Conservation (phyloP, 192 early-diverging fungal genomes). For the Backusella macrospora region DNA sequence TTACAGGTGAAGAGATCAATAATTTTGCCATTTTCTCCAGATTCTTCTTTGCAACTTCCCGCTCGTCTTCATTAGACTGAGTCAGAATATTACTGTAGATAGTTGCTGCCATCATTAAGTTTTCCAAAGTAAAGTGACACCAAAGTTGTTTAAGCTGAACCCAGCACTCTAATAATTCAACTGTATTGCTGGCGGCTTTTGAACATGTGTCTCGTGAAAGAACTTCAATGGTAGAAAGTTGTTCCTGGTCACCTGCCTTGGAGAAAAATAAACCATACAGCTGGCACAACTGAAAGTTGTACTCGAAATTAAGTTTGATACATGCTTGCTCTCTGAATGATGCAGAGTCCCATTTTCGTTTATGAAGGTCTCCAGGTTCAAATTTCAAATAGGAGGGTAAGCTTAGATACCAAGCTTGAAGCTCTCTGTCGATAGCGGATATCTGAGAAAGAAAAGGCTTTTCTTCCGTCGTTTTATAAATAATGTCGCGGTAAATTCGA, state of each 20-base stretch:
- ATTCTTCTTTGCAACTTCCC: conserved; percentile 19
- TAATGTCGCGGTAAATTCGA: conserved; percentile 38
- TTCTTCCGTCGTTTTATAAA: conserved; percentile 25
- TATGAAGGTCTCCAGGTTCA: conserved; percentile 6
- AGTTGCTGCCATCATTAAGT: conserved; percentile 29
- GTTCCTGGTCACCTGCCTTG: conserved; percentile 16
- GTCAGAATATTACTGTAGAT: conserved; percentile 29
- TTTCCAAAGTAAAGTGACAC: conserved; percentile 45
- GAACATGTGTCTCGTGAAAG: conserved; percentile 29
- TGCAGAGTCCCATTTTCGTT: conserved; percentile 21
- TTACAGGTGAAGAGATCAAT: conserved; percentile 24
- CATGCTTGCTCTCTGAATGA: conserved; percentile 44
- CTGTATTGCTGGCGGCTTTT: conserved; percentile 31
- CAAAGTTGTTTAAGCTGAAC: conserved; percentile 33
- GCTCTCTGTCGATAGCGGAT: conserved; percentile 28
- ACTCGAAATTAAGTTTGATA: conserved; percentile 42
- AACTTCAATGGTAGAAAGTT: conserved; percentile 25
- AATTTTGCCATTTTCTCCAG: conserved; percentile 18
- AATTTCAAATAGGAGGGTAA: conserved; percentile 39
- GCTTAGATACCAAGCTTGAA: conserved; percentile 33
- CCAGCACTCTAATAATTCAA: conserved; percentile 36
- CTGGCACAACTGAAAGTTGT: conserved; percentile 41
- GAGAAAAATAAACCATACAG: conserved; percentile 37
- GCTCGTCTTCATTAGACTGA: neutral
- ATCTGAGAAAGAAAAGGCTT: conserved; percentile 29